Base-by-base conservation (phyloP, 2,329 filamentous ascomycete genomes). In the Xylaria sp. region DNA sequence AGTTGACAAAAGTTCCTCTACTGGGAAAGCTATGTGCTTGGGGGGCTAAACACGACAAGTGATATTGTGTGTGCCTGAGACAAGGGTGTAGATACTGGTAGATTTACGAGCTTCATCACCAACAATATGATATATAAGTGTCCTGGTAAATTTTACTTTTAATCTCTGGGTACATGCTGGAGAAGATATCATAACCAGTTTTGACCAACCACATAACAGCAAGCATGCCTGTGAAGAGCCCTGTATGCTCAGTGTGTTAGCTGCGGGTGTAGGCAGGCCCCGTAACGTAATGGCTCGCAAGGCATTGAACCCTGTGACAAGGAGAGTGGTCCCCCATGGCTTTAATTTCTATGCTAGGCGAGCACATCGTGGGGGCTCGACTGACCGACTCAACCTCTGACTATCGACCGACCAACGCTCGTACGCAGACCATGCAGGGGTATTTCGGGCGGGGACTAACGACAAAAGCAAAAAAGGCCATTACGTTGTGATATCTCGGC, bases 1-100 rank as follows among this genome's bases (percentile, higher is more conserved):
- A 54, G 44, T 13, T 54, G 37, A 32, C 15, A n/a, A 25, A 34
- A 41, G 44, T 4, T 37, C 54, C 13, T 32, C 4, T 44, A 18
- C 10, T 18, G 12, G 58, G 55, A 59, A 63, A 65, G 52, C 44
- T 54, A 62, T 51, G 57, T 18, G 28, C 62, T 50, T 69, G 59
- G 59, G 41, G 39, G 56, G 60, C 52, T 61, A 60, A 46, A 32
- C n/a, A 28, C 20, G 6, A 15, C 13, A 8, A 44, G 54, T 62
- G 58, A 66, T 69, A 54, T 63, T 58, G 46, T 46, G 12, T 18
- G 48, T 1, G 39, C 20, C 41, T 51, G 23, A 52, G 63, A 67
- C 58, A 39, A 67, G 63, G 59, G 54, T 66, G 18, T 44, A 20
- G 5, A 4, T 6, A 46, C 13, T 12, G 18, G 18, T 8, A 34